Conservation (phyloP, 2,329 filamentous ascomycete species). For the Knufia petricola region DNA sequence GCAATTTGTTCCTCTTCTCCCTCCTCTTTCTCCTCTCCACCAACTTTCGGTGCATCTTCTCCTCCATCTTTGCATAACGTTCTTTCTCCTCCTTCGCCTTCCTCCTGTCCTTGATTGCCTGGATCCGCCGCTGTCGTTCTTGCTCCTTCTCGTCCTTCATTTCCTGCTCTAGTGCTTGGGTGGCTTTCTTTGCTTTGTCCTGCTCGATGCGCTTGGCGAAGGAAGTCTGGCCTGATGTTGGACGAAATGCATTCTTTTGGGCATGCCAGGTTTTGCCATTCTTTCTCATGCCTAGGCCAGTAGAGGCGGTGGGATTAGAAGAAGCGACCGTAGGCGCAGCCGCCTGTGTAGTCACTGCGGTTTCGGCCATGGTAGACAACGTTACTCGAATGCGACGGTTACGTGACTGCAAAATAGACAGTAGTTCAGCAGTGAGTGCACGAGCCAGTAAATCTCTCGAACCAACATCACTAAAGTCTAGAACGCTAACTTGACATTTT, state of each 20-base stretch:
- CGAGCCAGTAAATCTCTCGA: too few species aligned
- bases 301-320: background rate
- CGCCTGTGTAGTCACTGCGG: conserved; percentile 10
- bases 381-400: background rate
- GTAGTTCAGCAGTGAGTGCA: too few species aligned
- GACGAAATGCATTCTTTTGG: conserved; percentile 75
- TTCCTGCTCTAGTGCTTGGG: conserved; percentile 89
- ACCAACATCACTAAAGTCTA: too few species aligned
- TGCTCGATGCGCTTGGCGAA: conserved; percentile 67
- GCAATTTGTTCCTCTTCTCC: conserved; percentile 66
- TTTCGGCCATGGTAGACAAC: background rate
- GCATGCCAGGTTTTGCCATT: conserved; percentile 86
- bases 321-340: conserved; percentile 31
- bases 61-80: conserved; percentile 84
- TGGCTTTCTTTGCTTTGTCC: conserved; percentile 59
- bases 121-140: conserved; percentile 67
- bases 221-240: conserved; percentile 63
- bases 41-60: conserved; percentile 95
- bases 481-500: conserved; percentile 13
- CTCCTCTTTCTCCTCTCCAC: conserved; percentile 87
- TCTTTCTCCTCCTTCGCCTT: conserved; percentile 87
- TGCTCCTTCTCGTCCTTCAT: conserved; percentile 93
- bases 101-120: conserved; percentile 74
- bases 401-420: too few species aligned
- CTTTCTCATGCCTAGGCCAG: background rate